Base-by-base conservation (phyloP, 1,139 yeast species). In the Protomyces pachydermus region DNA sequence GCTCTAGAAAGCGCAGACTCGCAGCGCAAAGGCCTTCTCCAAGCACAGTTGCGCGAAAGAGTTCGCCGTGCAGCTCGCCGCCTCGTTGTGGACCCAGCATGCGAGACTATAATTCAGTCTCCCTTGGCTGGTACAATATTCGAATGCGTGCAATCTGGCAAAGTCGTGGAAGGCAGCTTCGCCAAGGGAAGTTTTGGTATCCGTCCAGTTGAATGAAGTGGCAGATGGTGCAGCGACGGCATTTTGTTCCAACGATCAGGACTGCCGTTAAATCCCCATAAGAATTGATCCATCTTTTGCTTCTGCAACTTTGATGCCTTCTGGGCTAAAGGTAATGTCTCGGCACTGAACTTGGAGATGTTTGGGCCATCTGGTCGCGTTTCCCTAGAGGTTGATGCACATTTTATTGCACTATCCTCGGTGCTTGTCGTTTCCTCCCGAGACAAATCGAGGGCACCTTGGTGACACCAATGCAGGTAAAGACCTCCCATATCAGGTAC, bases 151-250 rank as follows among this genome's bases (percentile, higher is more conserved):
- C 62, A 58, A 35, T 39, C 53, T 28, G 56, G 56, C 45, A 58
- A 58, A 20, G 56, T 51, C 18, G 62, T 58, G 50, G 56, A 58
- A 28, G 56, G 53, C 3, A 51, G 56, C 20, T 58, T 58, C 34
- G 62, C 62, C 20, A 58, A 58, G 28, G 62, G 62, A 8, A 51
- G 42, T 20, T 58, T 55, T 39, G 62, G 62, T 9, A 50, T 58
- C n/a, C 38, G 62, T 3, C 28, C 42, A 23, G 62, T 50, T 12
- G 51, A 58, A 20, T 58, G 48, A 42, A 42, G 48, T 10, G 48
- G 48, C 48, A 42, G 23, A 18, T 42, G 48, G 18, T 42, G 48
- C 5, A 42, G 25, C 20, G 48, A 42, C 4, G 20, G 48, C 48
- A 42, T 42, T 3, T 42, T n/a, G 25, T 18, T 18, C 48, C 48